Evolutionary conservation across 106 monocot genomes (phyloP).

Genomic region (Posidonia australis): DNA sequence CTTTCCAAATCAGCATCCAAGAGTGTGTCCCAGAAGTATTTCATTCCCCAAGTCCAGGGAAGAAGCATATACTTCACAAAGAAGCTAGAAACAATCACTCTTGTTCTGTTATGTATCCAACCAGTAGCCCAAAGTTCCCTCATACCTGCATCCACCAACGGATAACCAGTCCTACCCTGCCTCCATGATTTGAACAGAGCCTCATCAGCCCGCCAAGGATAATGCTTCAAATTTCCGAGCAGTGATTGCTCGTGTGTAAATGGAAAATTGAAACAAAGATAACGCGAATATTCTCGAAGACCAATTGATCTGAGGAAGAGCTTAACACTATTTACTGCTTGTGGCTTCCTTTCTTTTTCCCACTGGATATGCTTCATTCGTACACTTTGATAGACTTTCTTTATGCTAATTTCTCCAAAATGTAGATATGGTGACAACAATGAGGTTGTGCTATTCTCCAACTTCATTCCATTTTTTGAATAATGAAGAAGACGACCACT

Average conservation of each 20-base stretch:
- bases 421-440: constrained; percentile 78
- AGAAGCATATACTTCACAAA: constrained; percentile 47
- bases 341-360: constrained; percentile 38
- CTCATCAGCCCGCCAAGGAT: constrained; percentile 63
- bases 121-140: constrained; percentile 92
- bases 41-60: constrained; percentile 92
- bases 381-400: constrained; percentile 48
- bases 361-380: constrained; percentile 61
- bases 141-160: constrained; percentile 91
- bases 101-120: constrained; percentile 67
- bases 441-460: constrained; percentile 53
- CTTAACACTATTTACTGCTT: constrained; percentile 40
- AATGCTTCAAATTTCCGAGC: constrained; percentile 51
- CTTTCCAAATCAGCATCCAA: constrained; percentile 78
- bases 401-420: constrained; percentile 74
- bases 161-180: constrained; percentile 82
- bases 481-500: constrained; percentile 31
- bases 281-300: constrained; percentile 77
- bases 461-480: constrained; percentile 45
- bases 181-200: constrained; percentile 59
- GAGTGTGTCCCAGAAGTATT: constrained; percentile 84
- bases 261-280: constrained; percentile 82
- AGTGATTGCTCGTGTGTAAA: constrained; percentile 66
- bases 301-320: constrained; percentile 67
- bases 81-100: constrained; percentile 65